Base-by-base conservation (phyloP, 805 yeast species). In the Metschnikowia kunwiensis region DNA sequence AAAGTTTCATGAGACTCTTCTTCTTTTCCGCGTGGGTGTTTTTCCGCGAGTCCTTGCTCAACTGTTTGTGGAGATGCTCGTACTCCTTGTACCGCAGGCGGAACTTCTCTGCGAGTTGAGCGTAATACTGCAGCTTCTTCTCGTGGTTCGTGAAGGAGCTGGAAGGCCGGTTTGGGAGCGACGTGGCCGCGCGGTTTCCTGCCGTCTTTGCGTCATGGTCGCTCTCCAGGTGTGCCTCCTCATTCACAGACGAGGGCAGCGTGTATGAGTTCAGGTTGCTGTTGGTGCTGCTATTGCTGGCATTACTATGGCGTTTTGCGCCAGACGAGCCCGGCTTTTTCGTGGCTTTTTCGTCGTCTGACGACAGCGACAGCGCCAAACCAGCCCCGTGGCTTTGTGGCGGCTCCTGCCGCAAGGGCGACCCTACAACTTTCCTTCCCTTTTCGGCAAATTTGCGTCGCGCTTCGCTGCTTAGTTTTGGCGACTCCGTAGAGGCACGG, bases 161-260 rank as follows among this genome's bases (percentile, higher is more conserved):
- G 10, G 44, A 35, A 8, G 49, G 50, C 8, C 49, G 44, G 7
- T 42, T 34, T 7, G 49, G 50, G 13, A 42, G 37, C 18, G 37
- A 24, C 12, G 34, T 16, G 3, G 42, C 32, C 5, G 28, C 38
- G 5, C 29, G 25, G 24, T 29, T 24, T 13, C 26, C 36, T 14
- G 18, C 26, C 7, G 25, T 14, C 32, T 38, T 40, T 7, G 19
- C 29, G 18, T 43, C 49, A 26, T 46, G 55, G n/a, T 47, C 51
- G 18, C 40, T 33, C 15, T 40, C 42, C 39, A 26, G 39, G 24
- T 48, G 28, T 33, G 45, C 36, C 7, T 57, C 61, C 17, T 60
- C 65, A 32, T 57, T 54, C 17, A 53, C 52, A 4, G 70, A 63
- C 1, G 67, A 60, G 9, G 71, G 69, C 23, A 69, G 66, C 6